A percentile compares a stretch with the other conserved stretches of the same genome.
phyloP scores from a whole-genome alignment of 495 filamentous ascomycete species.

The Aspergillus sparsus region DNA sequence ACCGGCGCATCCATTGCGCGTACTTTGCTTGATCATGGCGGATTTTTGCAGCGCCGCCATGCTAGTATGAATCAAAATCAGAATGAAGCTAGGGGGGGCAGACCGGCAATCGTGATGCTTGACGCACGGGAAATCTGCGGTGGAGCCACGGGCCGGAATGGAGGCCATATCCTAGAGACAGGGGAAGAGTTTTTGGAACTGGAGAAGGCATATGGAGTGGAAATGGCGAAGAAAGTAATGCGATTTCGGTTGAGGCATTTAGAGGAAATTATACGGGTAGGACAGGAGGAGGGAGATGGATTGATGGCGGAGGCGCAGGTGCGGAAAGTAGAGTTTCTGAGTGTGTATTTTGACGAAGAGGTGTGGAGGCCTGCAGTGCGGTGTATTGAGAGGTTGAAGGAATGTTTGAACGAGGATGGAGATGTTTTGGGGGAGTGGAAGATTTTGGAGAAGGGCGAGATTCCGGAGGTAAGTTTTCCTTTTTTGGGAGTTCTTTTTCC shows the following conservation, averaged over 20 bases:
- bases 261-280: constrained; percentile 32
- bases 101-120: constrained; percentile 62
- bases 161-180: constrained; percentile 40
- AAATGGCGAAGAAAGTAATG: constrained; percentile 31
- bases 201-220: constrained; percentile 25
- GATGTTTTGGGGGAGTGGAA: constrained; percentile 27
- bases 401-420: constrained; percentile 33
- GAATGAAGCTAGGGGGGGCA: constrained; percentile 23
- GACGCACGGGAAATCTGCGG: constrained; percentile 78
- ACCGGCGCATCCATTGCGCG: constrained; percentile 67
- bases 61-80: constrained; percentile 15
- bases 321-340: constrained; percentile 37
- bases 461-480: constrained; percentile 27
- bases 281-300: constrained; percentile 27
- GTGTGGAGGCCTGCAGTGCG: constrained; percentile 29
- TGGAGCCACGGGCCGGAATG: constrained; percentile 74
- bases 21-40: constrained; percentile 47
- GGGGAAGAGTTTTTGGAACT: constrained; percentile 32
- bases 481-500: not conserved
- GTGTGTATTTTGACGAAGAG: constrained; percentile 32
- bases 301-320: constrained; percentile 29
- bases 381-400: constrained; percentile 29
- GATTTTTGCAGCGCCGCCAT: constrained; percentile 28
- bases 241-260: constrained; percentile 38
- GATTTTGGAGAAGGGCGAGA: constrained; percentile 26